Evolutionary conservation across 139 green algal species (phyloP).

Genomic region (Micractinium sp.): DNA sequence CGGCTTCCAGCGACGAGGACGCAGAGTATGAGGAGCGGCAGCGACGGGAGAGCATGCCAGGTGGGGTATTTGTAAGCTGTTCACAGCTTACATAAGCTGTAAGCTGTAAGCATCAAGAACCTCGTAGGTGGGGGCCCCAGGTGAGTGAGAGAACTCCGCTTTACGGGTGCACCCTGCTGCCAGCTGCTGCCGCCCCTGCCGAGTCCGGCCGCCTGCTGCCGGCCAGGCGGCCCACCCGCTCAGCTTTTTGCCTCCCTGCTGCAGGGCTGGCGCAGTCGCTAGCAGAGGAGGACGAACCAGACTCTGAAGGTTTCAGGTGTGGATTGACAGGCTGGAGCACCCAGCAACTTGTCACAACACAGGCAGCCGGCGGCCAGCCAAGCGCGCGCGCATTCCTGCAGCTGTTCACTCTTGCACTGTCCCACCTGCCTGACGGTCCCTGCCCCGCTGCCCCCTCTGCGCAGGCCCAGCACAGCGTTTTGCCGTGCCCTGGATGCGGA

Average conservation of each 20-base stretch:
- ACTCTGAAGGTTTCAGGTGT: constrained; percentile 28
- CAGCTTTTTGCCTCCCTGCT: background rate
- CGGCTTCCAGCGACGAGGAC: constrained; percentile 22
- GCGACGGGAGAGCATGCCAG: constrained; percentile 25
- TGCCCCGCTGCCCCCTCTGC: background rate
- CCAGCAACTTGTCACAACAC: background rate
- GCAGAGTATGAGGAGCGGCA: constrained; percentile 35
- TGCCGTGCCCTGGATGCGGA: constrained; percentile 55
- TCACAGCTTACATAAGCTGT: background rate
- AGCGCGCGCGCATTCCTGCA: background rate
- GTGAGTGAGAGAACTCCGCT: background rate
- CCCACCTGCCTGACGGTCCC: no score
- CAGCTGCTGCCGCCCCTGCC: background rate
- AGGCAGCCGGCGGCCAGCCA: background rate
- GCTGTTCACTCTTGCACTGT: background rate
- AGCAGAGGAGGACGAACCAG: constrained; percentile 29
- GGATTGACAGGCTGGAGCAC: background rate
- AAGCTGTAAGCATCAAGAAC: background rate
- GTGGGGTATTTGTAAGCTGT: background rate
- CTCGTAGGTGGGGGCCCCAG: background rate
- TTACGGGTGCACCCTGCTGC: background rate
- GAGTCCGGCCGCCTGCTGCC: no score
- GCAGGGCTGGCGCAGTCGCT: constrained; percentile 32
- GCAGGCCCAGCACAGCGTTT: constrained; percentile 37
- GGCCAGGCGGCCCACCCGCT: background rate